Base-by-base conservation (phyloP, 306 rosid genomes). In the Notholithocarpus densiflorus region DNA sequence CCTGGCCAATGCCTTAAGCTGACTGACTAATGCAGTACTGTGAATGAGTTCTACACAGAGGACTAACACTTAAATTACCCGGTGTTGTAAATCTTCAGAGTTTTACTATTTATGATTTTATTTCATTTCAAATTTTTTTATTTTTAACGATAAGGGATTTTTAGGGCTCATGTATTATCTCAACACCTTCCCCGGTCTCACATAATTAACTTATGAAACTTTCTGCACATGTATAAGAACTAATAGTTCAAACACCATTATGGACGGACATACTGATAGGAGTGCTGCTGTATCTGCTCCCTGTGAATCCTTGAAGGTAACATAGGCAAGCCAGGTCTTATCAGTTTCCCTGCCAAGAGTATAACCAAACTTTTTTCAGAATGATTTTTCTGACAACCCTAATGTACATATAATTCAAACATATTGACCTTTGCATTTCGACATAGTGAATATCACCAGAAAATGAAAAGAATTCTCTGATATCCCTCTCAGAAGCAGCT, bases 251-350 rank as follows among this genome's bases (percentile, higher is more conserved):
- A 66, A 21, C 18, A 5, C 72, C 26, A 66, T 32, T 45, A 9
- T 65, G 79, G 23, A 26, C 2, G 37, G 75, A 68, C 90, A 76
- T 90, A 94, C 98, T 24, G 97, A 88, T 55, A 94, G 78, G 31
- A 90, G 93, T 66, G 91, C 70, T n/a, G 97, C 98, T 61, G 92
- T 92, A 9, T 91, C 91, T 37, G 94, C 94, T 78, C 92, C 97
- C 69, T 89, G 90, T 72, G 93, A 81, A 79, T 94, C 91, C 89
- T 88, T 85, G 75, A 87, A 94, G 29, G 98, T 94, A 71, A 92
- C 94, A 83, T 87, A 94, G 18, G 98, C 92, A 70, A 87, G 75
- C 76, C 88, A 97, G 68, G 94, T 92, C 18, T 54, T 87, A 80
- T 86, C 95, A 55, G 87, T 82, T 84, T 91, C 97, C 77, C 98